Conservation (phyloP, 139 green algal genomes). For the Chlorella sp. region DNA sequence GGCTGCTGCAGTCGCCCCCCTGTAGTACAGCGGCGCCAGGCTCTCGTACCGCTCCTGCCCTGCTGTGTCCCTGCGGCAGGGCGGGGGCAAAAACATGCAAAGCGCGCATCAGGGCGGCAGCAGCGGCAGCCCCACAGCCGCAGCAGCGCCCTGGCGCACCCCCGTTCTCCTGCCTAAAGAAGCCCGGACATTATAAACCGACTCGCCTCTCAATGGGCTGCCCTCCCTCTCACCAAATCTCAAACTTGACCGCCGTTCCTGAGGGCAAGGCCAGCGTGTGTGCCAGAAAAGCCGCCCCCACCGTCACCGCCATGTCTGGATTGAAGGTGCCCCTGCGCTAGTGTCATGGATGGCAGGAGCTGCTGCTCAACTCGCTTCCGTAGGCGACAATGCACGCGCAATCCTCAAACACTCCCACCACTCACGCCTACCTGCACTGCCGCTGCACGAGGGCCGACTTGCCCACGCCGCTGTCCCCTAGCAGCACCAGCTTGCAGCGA, state of each 20-base stretch:
- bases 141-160: too few relatives aligned
- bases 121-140: neutral
- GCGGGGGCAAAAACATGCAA: slow-evolving; percentile 9
- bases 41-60: slow-evolving; percentile 98
- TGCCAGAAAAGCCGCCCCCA: slow-evolving; percentile 76
- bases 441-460: slow-evolving; percentile 74
- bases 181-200: too few relatives aligned
- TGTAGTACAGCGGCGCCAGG: slow-evolving; percentile 99
- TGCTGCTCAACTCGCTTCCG: too few relatives aligned
- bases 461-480: slow-evolving; percentile 82
- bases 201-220: too few relatives aligned
- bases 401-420: too few relatives aligned
- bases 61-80: slow-evolving; percentile 86
- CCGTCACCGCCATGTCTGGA: slow-evolving; percentile 65
- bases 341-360: too few relatives aligned
- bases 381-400: too few relatives aligned
- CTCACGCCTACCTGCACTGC: too few relatives aligned
- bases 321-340: slow-evolving; percentile 64
- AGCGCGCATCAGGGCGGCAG: neutral
- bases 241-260: slow-evolving; percentile 89
- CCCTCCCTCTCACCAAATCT: slow-evolving; percentile 93
- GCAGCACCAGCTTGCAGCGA: slow-evolving; percentile 78
- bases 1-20: slow-evolving; percentile 92
- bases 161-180: too few relatives aligned
- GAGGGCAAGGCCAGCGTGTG: slow-evolving; percentile 22